These are phyloP conservation scores for Sporodiniella umbellata DNA, from an alignment of 371 early-diverging fungal species.

Conservation along the genomic window DNA sequence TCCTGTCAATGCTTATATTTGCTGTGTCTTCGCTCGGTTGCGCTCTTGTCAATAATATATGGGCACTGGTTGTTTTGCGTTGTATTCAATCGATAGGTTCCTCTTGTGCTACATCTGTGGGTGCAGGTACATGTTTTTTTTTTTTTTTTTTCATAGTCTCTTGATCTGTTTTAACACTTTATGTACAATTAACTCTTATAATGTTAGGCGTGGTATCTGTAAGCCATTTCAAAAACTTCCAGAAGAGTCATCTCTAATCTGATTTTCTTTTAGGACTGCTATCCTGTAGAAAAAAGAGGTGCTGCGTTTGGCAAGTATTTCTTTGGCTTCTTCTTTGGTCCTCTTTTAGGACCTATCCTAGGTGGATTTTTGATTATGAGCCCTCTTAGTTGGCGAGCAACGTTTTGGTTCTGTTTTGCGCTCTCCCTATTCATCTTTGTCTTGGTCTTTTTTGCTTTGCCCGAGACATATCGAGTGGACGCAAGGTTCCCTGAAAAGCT, in stretches of 20 bases:
- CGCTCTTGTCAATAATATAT: constrained; percentile 55
- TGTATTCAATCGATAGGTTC: constrained; percentile 71
- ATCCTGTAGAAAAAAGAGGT: constrained; percentile 27
- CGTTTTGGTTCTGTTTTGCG: constrained; percentile 32
- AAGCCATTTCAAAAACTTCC: background rate
- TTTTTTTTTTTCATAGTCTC: constrained; percentile 31
- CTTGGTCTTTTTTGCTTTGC: constrained; percentile 46
- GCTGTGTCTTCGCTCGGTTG: constrained; percentile 64
- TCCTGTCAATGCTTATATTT: constrained; percentile 57
- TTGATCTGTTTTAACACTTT: constrained; percentile 36
- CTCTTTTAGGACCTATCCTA: constrained; percentile 17
- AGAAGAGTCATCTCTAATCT: background rate
- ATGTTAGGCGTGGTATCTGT: constrained; percentile 10
- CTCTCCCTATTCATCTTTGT: constrained; percentile 19
- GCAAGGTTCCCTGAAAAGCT: constrained; percentile 13
- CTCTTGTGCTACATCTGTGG: constrained; percentile 62
- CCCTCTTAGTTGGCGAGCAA: constrained; percentile 21
- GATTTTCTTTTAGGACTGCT: constrained; percentile 15
- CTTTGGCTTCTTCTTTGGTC: constrained; percentile 46
- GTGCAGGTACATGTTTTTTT: constrained; percentile 40
- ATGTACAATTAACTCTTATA: too few relatives aligned
- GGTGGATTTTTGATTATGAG: constrained; percentile 34
- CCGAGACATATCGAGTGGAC: constrained; percentile 57
- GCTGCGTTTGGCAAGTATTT: constrained; percentile 44
- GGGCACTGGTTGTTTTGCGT: constrained; percentile 61